Percentiles rank a stretch among this genome's conserved stretches.
Evolutionary conservation across 306 rosid species (phyloP).

Genomic region (Glycine tomentella): DNA sequence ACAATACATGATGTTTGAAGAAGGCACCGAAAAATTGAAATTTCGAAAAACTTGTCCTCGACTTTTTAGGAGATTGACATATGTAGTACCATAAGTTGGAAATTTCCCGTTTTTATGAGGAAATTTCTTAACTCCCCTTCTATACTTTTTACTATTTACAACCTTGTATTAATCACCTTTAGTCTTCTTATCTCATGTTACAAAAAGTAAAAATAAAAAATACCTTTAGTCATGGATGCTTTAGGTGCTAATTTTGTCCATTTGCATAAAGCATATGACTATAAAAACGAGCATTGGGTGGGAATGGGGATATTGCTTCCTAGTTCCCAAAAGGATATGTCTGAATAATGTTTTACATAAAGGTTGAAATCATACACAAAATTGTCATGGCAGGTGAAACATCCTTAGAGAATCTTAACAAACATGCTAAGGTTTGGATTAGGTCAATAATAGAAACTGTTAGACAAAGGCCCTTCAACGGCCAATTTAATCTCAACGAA

Average conservation of each 20-base stretch:
- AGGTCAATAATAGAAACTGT: background rate
- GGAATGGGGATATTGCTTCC: background rate
- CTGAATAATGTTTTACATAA: background rate
- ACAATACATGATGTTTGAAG: background rate
- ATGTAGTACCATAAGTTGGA: background rate
- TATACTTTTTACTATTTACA: background rate
- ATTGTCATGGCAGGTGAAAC: slow-evolving; percentile 19
- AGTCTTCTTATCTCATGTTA: background rate
- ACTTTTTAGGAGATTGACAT: slow-evolving; percentile 32
- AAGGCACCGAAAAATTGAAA: slow-evolving; percentile 9
- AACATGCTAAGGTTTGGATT: slow-evolving; percentile 17
- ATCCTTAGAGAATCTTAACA: slow-evolving; percentile 9
- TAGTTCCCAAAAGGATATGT: background rate
- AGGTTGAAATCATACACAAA: background rate
- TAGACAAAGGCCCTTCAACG: background rate
- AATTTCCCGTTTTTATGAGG: background rate
- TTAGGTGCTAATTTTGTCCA: background rate
- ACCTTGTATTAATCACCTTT: background rate
- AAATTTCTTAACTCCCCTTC: background rate
- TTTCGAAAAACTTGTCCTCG: background rate
- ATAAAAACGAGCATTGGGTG: background rate
- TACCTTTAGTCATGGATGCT: background rate
- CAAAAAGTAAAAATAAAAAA: too few relatives aligned
- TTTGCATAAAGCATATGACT: background rate
- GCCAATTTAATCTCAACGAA: background rate